Conservation (phyloP, 768 basidiomycete species). For the Daedaleopsis nitida region DNA sequence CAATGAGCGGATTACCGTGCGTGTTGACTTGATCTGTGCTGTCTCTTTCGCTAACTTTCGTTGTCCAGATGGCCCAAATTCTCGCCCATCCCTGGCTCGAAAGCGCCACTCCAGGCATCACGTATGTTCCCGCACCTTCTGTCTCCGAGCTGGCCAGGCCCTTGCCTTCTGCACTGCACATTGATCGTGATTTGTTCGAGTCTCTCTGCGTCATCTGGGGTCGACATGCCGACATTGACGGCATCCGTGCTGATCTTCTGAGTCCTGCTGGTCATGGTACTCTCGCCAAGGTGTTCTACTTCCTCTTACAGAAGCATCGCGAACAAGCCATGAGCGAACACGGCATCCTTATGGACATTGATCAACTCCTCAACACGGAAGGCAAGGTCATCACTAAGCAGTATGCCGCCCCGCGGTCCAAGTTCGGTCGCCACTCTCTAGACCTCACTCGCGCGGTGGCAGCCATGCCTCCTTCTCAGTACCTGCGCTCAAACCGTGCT, state of each 20-base stretch:
- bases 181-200: conserved; percentile 76
- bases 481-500: conserved; percentile 29
- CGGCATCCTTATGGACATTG: conserved; percentile 44
- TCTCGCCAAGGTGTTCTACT: conserved; percentile 89
- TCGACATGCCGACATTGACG: conserved; percentile 60
- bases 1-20: conserved; percentile 74
- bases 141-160: conserved; percentile 63
- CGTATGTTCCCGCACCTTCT: conserved; percentile 43
- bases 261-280: conserved; percentile 69
- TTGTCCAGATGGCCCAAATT: conserved; percentile 79
- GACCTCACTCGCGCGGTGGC: conserved; percentile 8
- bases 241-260: conserved; percentile 66
- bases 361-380: conserved; percentile 29
- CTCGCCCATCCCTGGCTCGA: conserved; percentile 83
- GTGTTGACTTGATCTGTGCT: conserved; percentile 24
- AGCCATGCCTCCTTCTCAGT: conserved; percentile 4
- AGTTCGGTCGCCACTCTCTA: conserved; percentile 20
- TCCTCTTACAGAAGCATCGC: conserved; percentile 74
- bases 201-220: conserved; percentile 87
- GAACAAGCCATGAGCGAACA: conserved; percentile 62
- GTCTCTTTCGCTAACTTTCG: conserved; percentile 1
- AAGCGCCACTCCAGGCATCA: conserved; percentile 49
- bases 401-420: conserved; percentile 43
- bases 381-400: conserved; percentile 41
- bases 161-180: conserved; percentile 63